These are phyloP conservation scores for Salvia sclarea DNA, from an alignment of 305 asterid species.

Conservation along the genomic window DNA sequence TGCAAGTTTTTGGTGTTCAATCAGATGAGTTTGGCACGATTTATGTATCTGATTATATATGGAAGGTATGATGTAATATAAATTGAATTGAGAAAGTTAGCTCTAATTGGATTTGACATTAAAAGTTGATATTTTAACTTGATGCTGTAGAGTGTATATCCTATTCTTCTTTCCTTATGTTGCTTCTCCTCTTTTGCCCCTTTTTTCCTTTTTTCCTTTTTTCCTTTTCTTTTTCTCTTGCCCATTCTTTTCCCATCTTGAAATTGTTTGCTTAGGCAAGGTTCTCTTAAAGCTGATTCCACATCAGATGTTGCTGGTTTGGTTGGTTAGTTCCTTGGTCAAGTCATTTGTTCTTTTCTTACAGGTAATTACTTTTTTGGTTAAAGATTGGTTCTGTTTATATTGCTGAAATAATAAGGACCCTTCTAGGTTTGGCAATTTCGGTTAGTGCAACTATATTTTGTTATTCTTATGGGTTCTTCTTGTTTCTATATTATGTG, in stretches of 20 bases:
- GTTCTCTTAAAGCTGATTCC: slow-evolving; percentile 55
- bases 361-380: slow-evolving; percentile 50
- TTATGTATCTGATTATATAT: slow-evolving; percentile 44
- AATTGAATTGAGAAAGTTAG: slow-evolving; percentile 27
- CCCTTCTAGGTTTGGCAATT: slow-evolving; percentile 16
- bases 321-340: slow-evolving; percentile 53
- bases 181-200: slow-evolving; percentile 6
- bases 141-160: slow-evolving; percentile 25
- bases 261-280: slow-evolving; percentile 61
- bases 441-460: background rate
- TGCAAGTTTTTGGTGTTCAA: slow-evolving; percentile 53
- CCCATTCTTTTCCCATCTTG: slow-evolving; percentile 31
- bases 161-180: slow-evolving; percentile 50
- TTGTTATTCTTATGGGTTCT: background rate
- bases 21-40: slow-evolving; percentile 58
- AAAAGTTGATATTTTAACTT: slow-evolving; percentile 34
- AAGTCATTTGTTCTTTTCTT: slow-evolving; percentile 42
- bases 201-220: background rate
- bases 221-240: background rate
- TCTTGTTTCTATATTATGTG: background rate
- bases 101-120: slow-evolving; percentile 31
- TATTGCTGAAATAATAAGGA: slow-evolving; percentile 10
- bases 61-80: slow-evolving; percentile 65
- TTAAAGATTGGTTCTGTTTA: slow-evolving; percentile 27
- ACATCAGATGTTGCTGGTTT: slow-evolving; percentile 58